Conservation (phyloP, 495 filamentous ascomycete species). For the Annulohypoxylon bovei region DNA sequence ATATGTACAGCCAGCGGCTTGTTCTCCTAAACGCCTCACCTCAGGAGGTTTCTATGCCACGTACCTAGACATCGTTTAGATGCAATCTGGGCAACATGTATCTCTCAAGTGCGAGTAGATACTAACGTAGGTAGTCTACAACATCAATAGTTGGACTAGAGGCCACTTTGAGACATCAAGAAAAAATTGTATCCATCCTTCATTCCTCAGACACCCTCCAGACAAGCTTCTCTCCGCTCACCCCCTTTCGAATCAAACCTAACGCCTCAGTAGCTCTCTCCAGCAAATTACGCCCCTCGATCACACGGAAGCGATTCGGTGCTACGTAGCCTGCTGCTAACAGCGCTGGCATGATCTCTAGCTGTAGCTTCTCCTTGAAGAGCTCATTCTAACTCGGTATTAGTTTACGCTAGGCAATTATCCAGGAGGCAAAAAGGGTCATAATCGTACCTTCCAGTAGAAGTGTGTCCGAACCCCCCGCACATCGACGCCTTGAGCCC, state of each 20-base stretch:
- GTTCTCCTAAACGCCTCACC: no score
- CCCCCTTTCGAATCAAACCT: constrained; percentile 52
- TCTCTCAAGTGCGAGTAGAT: background rate
- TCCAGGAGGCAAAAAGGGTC: background rate
- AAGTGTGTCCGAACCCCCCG: constrained; percentile 60
- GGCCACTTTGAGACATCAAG: background rate
- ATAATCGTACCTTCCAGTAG: constrained; percentile 54
- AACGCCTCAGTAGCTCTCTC: constrained; percentile 61
- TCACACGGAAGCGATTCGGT: constrained; percentile 58
- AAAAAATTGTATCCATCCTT: background rate
- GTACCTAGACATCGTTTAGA: no score
- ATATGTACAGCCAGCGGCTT: no score
- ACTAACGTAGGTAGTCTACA: background rate
- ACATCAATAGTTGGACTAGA: background rate
- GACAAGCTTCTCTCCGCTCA: constrained; percentile 61
- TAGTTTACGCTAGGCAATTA: background rate
- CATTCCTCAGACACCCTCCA: constrained; percentile 56
- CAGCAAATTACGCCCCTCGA: constrained; percentile 59
- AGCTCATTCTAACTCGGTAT: constrained; percentile 55
- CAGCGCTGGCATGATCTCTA: constrained; percentile 60
- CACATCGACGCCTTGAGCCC: constrained; percentile 60
- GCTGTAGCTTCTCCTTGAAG: constrained; percentile 57
- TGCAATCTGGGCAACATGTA: background rate
- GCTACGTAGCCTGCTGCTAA: constrained; percentile 55
- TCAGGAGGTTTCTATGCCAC: no score